Evolutionary conservation across 306 rosid species (phyloP).

Genomic region (Acacia crassicarpa): DNA sequence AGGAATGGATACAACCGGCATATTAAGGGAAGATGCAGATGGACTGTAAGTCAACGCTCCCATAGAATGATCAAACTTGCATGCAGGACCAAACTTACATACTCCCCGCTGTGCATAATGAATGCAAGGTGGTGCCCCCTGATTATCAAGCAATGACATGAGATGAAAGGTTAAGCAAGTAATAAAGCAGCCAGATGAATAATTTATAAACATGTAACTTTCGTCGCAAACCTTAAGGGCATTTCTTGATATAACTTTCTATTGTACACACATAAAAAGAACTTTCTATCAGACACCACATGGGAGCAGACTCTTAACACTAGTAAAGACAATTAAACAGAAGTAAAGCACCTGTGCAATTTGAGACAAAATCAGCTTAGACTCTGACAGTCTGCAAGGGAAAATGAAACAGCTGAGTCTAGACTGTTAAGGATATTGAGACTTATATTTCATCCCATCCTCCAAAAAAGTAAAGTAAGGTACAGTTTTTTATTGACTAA

Average conservation of each 20-base stretch:
- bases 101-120: conserved; percentile 86
- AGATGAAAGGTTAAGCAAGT: conserved; percentile 28
- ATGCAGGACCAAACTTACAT: conserved; percentile 85
- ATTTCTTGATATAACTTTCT: not conserved
- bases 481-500: not conserved
- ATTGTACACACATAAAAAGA: not conserved
- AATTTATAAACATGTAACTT: not conserved
- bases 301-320: not conserved
- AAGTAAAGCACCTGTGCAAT: conserved; percentile 5
- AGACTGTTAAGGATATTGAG: not conserved
- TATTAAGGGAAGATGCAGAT: conserved; percentile 79
- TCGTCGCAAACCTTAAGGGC: not conserved
- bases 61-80: conserved; percentile 86
- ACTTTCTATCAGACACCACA: not conserved
- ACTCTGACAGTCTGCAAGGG: conserved; percentile 11
- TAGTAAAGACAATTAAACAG: not conserved
- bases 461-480: not conserved
- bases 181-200: conserved; percentile 20
- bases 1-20: conserved; percentile 81
- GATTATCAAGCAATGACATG: conserved; percentile 43
- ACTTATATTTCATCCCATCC: not conserved
- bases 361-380: conserved; percentile 23
- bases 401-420: conserved; percentile 15
- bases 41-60: conserved; percentile 77
- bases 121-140: conserved; percentile 88